Percentiles rank a stretch among this genome's conserved stretches.
These are phyloP conservation scores for Monosporozyma servazzii DNA, from an alignment of 805 yeast genomes.

Conservation along the genomic window DNA sequence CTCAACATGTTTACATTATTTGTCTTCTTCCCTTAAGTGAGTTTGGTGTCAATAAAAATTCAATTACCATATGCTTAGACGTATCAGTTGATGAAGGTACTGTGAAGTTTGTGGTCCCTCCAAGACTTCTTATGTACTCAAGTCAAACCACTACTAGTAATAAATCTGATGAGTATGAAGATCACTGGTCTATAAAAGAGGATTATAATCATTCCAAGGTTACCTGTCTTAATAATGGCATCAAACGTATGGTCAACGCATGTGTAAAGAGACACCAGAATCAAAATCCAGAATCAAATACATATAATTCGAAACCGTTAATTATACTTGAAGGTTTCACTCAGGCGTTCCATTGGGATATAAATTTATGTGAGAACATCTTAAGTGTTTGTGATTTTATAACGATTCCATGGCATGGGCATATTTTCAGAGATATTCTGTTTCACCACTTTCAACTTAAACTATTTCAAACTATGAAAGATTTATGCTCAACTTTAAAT, in stretches of 20 bases:
- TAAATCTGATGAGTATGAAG: neutral
- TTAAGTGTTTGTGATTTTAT: constrained; percentile 10
- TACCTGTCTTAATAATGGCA: neutral
- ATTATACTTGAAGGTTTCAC: constrained; percentile 18
- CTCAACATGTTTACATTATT: neutral
- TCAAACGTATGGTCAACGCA: neutral
- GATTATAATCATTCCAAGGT: neutral
- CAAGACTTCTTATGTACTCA: constrained; percentile 14
- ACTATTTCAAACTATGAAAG: neutral
- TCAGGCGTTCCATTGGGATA: constrained; percentile 18
- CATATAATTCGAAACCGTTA: constrained; percentile 6
- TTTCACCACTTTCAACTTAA: neutral
- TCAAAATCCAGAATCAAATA: neutral
- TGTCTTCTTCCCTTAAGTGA: neutral
- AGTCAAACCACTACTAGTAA: constrained; percentile 1
- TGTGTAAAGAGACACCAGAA: neutral
- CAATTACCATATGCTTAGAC: constrained; percentile 12
- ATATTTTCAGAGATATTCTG: constrained; percentile 4
- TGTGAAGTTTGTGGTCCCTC: constrained; percentile 7
- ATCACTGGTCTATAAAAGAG: neutral
- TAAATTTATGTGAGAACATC: constrained; percentile 7
- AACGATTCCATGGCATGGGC: constrained; percentile 18
- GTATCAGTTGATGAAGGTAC: constrained; percentile 7
- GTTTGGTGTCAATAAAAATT: neutral
- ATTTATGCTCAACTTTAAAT: neutral